These are phyloP conservation scores for Funneliformis mosseae DNA, from an alignment of 192 early-diverging fungal genomes.

Conservation along the genomic window DNA sequence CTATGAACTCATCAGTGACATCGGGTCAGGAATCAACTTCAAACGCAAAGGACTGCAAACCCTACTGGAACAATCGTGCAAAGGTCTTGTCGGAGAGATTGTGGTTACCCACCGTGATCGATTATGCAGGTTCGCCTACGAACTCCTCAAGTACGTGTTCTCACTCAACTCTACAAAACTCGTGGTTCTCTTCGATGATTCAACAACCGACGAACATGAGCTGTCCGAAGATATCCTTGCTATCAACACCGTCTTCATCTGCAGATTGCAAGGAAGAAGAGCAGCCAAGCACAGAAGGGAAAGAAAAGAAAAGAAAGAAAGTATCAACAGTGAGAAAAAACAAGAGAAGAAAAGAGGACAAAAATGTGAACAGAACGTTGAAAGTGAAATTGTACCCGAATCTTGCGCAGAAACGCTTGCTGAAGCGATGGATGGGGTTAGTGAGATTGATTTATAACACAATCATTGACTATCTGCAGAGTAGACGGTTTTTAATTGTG, in stretches of 20 bases:
- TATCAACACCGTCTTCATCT: too few relatives aligned
- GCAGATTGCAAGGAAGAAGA: too few relatives aligned
- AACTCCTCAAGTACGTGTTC: not conserved
- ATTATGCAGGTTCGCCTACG: not conserved
- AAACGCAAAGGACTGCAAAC: not conserved
- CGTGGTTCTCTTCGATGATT: too few relatives aligned
- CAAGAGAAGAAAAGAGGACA: constrained; percentile 1
- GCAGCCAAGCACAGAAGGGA: not conserved
- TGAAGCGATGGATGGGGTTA: not conserved
- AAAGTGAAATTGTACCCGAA: constrained; percentile 8
- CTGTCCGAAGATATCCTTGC: too few relatives aligned
- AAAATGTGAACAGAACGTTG: not conserved
- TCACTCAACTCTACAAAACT: not conserved
- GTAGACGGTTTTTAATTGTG: not conserved
- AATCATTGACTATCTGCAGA: constrained; percentile 1
- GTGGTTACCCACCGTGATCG: not conserved
- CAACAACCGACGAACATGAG: too few relatives aligned
- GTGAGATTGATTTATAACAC: not conserved
- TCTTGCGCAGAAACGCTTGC: not conserved
- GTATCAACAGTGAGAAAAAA: constrained; percentile 4
- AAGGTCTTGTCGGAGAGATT: constrained; percentile 15
- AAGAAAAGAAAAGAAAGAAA: constrained; percentile 8
- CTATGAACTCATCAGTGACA: too few relatives aligned
- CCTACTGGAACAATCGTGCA: constrained; percentile 5
- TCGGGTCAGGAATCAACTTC: not conserved